These are phyloP conservation scores for Trametes cingulata DNA, from an alignment of 768 basidiomycete genomes.

Conservation along the genomic window DNA sequence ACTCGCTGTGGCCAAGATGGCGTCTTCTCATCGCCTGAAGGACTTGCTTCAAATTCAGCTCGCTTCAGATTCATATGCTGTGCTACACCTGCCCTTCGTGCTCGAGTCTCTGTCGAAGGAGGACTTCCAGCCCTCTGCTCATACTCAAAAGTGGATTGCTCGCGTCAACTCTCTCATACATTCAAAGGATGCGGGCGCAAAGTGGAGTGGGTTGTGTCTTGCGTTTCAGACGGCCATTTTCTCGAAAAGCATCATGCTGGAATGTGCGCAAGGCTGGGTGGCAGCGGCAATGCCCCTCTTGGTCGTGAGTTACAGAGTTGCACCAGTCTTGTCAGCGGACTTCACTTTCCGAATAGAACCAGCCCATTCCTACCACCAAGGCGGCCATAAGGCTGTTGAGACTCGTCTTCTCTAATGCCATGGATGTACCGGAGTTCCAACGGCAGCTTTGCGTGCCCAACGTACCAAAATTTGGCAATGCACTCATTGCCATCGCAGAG, in stretches of 20 bases:
- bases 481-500: slow-evolving; percentile 57
- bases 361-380: slow-evolving; percentile 58
- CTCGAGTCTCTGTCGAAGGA: slow-evolving; percentile 54
- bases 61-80: slow-evolving; percentile 64
- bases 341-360: slow-evolving; percentile 55
- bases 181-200: slow-evolving; percentile 72
- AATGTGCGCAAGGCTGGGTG: slow-evolving; percentile 75
- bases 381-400: slow-evolving; percentile 65
- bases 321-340: slow-evolving; percentile 36
- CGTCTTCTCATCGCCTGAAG: slow-evolving; percentile 52
- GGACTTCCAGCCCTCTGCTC: slow-evolving; percentile 59
- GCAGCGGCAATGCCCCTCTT: slow-evolving; percentile 62
- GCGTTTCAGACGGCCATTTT: slow-evolving; percentile 64
- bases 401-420: slow-evolving; percentile 59
- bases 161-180: slow-evolving; percentile 73
- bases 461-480: slow-evolving; percentile 67
- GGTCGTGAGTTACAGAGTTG: slow-evolving; percentile 48
- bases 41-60: slow-evolving; percentile 70
- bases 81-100: slow-evolving; percentile 58
- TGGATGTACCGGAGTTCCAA: slow-evolving; percentile 75
- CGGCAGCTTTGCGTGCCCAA: slow-evolving; percentile 74
- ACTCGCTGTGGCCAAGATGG: slow-evolving; percentile 1
- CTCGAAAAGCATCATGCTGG: slow-evolving; percentile 62
- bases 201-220: slow-evolving; percentile 80
- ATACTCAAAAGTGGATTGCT: slow-evolving; percentile 74